A percentile compares a stretch with the other conserved stretches of the same genome.
These are phyloP conservation scores for Paecilomyces variotii DNA, from an alignment of 2,329 filamentous ascomycete genomes.

Conservation along the genomic window DNA sequence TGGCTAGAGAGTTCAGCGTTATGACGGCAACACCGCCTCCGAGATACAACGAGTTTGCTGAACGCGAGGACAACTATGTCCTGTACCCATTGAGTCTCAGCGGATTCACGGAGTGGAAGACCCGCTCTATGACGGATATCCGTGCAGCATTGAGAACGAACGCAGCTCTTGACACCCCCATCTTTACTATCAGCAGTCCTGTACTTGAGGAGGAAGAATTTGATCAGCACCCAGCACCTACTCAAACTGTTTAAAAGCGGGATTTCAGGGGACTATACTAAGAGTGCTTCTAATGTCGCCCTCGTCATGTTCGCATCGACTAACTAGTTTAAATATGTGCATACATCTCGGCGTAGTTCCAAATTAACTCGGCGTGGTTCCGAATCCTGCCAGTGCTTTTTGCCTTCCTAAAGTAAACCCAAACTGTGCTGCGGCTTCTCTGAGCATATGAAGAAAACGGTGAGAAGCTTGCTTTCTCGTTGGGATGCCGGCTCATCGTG, in stretches of 20 bases:
- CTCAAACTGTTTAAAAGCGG: background rate
- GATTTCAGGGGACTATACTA: too few species aligned
- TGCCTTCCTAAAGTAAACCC: too few species aligned
- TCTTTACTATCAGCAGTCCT: background rate
- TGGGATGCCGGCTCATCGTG: too few species aligned
- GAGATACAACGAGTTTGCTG: slow-evolving; percentile 41
- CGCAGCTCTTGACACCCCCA: slow-evolving; percentile 12
- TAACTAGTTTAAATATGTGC: too few species aligned
- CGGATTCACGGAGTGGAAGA: slow-evolving; percentile 43
- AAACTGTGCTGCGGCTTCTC: too few species aligned
- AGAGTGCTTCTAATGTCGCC: too few species aligned
- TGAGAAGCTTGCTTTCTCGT: too few species aligned
- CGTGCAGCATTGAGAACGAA: slow-evolving; percentile 33
- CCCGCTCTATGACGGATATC: slow-evolving; percentile 41
- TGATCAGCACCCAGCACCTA: background rate
- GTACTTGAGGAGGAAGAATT: background rate
- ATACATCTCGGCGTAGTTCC: too few species aligned
- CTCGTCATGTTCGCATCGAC: too few species aligned
- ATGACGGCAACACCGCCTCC: slow-evolving; percentile 54
- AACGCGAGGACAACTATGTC: slow-evolving; percentile 28
- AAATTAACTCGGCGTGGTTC: too few species aligned
- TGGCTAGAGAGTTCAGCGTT: slow-evolving; percentile 66
- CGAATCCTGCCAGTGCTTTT: too few species aligned
- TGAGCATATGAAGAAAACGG: too few species aligned
- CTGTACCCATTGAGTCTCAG: slow-evolving; percentile 34